phyloP scores from a whole-genome alignment of 768 basidiomycete genomes.

The Lactarius vividus region DNA sequence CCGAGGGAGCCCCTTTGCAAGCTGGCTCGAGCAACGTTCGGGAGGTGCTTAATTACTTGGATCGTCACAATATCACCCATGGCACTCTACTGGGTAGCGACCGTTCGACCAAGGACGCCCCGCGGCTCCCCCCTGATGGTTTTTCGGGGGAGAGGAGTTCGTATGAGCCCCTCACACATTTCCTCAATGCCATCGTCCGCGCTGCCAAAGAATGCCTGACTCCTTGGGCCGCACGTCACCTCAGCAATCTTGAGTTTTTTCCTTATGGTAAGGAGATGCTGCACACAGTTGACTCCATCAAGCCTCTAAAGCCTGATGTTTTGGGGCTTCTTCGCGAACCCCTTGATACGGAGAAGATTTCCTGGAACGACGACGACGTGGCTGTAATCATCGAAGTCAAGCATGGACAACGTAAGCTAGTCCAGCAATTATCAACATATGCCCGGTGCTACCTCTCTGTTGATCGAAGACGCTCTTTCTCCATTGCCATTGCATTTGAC shows the following conservation, averaged over 20 bases:
- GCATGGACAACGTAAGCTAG: accelerated
- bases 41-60: no score
- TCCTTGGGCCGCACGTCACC: neutral
- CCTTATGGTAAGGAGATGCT: neutral
- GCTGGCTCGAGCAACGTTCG: no score
- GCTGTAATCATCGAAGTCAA: neutral
- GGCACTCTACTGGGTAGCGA: no score
- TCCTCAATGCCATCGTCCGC: neutral
- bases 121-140: no score
- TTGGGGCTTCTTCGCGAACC: neutral
- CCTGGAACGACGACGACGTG: neutral
- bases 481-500: neutral
- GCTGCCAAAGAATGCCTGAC: neutral
- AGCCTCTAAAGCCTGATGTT: neutral
- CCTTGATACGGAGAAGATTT: neutral
- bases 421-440: neutral
- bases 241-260: neutral
- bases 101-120: no score
- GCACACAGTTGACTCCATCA: neutral
- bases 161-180: no score
- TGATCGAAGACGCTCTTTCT: neutral
- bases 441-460: neutral
- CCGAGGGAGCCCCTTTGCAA: no score
- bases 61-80: no score
- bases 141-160: no score